Evolutionary conservation across 202 grass and related monocot species (phyloP).

Genomic region (Bolboschoenoplectus hybrid): DNA sequence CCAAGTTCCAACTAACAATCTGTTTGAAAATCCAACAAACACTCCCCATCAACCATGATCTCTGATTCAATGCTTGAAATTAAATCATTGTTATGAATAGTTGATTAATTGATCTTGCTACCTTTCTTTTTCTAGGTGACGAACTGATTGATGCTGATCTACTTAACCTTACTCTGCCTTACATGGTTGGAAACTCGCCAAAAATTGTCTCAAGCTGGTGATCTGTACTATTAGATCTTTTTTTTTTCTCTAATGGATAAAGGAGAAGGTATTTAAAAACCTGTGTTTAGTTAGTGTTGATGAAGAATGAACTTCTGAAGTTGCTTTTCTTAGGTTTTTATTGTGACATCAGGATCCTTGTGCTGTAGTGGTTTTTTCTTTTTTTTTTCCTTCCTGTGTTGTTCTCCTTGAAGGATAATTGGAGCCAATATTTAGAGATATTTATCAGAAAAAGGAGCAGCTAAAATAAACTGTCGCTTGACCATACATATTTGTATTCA

Average conservation of each 20-base stretch:
- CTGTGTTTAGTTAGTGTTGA: conserved; percentile 19
- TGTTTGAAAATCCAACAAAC: background rate
- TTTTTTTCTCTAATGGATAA: background rate
- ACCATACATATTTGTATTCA: background rate
- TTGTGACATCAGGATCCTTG: background rate
- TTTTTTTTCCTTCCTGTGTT: background rate
- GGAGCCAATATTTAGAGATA: background rate
- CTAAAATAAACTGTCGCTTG: background rate
- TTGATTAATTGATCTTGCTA: background rate
- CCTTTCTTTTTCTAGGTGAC: background rate
- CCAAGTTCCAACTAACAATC: background rate
- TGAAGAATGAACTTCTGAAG: background rate
- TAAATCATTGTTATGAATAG: background rate
- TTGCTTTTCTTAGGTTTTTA: background rate
- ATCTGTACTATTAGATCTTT: background rate
- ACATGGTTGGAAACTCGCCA: background rate
- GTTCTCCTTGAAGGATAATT: background rate
- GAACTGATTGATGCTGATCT: conserved; percentile 19
- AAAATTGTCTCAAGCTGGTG: background rate
- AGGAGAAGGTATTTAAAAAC: background rate
- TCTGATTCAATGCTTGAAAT: background rate
- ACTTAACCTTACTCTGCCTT: background rate
- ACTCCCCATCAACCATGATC: background rate
- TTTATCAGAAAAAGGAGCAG: background rate
- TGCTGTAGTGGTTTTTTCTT: background rate